Conservation (phyloP, 495 filamentous ascomycete species). For the Penicillium egyptiacum region DNA sequence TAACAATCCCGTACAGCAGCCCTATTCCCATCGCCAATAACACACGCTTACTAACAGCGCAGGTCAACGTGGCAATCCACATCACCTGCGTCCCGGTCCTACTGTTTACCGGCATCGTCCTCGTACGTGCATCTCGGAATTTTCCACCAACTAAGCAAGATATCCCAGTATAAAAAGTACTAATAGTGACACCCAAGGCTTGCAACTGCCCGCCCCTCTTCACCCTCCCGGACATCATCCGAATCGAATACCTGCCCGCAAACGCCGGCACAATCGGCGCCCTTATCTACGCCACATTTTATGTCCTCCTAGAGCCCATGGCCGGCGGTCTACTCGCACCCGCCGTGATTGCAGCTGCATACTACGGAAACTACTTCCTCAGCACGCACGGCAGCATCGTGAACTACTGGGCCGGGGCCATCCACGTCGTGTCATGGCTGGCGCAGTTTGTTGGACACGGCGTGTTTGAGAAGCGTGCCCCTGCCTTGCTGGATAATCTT, state of each 20-base stretch:
- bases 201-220: conserved; percentile 76
- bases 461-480: conserved; percentile 81
- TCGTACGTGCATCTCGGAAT: conserved; percentile 56
- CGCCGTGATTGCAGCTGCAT: conserved; percentile 70
- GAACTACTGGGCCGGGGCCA: conserved; percentile 67
- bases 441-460: conserved; percentile 91
- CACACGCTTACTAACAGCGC: conserved; percentile 11
- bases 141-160: not conserved
- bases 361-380: conserved; percentile 72
- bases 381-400: conserved; percentile 60
- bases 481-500: conserved; percentile 86
- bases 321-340: conserved; percentile 74
- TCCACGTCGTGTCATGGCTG: conserved; percentile 77
- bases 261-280: conserved; percentile 78
- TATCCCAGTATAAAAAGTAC: conserved; percentile 15
- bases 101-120: conserved; percentile 72
- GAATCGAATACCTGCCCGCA: conserved; percentile 71
- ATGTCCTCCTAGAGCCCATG: conserved; percentile 90
- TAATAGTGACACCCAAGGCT: conserved; percentile 49
- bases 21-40: conserved; percentile 1
- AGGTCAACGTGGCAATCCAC: conserved; percentile 87
- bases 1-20: conserved; percentile 64
- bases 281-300: conserved; percentile 71
- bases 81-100: conserved; percentile 85
- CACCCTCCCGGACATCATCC: conserved; percentile 65